Percentiles rank a stretch among this genome's conserved stretches.
Evolutionary conservation across 2,329 filamentous ascomycete species (phyloP).

Genomic region (Sclerotinia borealis): DNA sequence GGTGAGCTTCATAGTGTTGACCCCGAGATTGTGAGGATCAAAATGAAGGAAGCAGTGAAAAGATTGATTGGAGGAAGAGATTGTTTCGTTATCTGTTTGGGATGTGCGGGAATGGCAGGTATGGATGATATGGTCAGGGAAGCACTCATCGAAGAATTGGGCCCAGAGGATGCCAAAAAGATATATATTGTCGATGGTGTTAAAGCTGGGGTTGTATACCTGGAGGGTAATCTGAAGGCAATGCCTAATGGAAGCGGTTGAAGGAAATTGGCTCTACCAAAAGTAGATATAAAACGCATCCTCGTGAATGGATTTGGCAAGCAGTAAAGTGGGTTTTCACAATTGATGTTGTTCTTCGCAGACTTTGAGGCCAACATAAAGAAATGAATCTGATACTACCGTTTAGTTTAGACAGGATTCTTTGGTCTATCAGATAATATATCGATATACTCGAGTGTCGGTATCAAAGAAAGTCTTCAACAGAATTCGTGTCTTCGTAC

Average conservation of each 20-base stretch:
- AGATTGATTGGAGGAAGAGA: slow-evolving; percentile 51
- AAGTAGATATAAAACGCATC: neutral
- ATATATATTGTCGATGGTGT: slow-evolving; percentile 76
- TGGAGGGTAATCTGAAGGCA: slow-evolving; percentile 19
- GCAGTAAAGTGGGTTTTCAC: neutral
- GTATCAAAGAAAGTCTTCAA: neutral
- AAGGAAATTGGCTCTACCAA: neutral
- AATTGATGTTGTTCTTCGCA: neutral
- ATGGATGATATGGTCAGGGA: slow-evolving; percentile 70
- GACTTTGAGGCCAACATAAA: neutral
- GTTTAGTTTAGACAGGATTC: neutral
- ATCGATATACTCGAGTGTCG: too few relatives aligned
- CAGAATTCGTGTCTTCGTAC: neutral
- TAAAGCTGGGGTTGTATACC: slow-evolving; percentile 51
- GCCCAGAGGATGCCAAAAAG: slow-evolving; percentile 48
- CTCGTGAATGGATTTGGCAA: neutral
- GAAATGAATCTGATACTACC: too few relatives aligned
- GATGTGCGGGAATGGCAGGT: slow-evolving; percentile 87
- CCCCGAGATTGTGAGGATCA: slow-evolving; percentile 54
- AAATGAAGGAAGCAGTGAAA: slow-evolving; percentile 65
- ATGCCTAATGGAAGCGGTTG: neutral
- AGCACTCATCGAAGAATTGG: slow-evolving; percentile 59
- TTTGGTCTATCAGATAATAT: neutral
- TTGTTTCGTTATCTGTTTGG: slow-evolving; percentile 69
- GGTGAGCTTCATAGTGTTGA: slow-evolving; percentile 69